A percentile compares a stretch with the other conserved stretches of the same genome.
Evolutionary conservation across 106 monocot species (phyloP).

Genomic region (Dendrobium officinale): DNA sequence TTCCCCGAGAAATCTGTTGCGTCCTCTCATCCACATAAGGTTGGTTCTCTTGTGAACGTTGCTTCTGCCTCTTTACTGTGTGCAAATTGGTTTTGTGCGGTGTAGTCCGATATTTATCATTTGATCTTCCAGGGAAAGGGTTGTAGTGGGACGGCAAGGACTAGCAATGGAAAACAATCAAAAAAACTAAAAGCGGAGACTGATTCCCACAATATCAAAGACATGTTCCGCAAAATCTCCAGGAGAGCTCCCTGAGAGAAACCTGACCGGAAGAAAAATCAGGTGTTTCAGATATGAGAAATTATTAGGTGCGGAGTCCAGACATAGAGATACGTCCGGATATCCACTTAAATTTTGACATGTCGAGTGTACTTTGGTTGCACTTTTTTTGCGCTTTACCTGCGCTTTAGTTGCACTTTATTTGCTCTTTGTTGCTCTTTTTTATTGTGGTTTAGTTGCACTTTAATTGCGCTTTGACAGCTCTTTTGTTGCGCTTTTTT

Average conservation of each 20-base stretch:
- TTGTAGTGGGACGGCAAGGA: conserved; percentile 15
- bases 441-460: too few species aligned
- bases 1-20: conserved; percentile 17
- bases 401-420: too few species aligned
- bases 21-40: conserved; percentile 20
- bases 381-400: too few species aligned
- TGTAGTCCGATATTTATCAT: neutral
- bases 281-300: neutral
- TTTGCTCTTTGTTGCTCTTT: too few species aligned
- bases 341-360: too few species aligned
- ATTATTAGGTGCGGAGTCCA: too few species aligned
- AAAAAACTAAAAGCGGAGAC: conserved; percentile 49
- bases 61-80: too few species aligned
- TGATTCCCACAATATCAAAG: conserved; percentile 55
- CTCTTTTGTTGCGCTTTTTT: too few species aligned
- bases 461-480: too few species aligned
- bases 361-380: too few species aligned
- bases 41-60: conserved; percentile 4
- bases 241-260: conserved; percentile 21
- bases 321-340: too few species aligned
- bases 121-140: conserved; percentile 23
- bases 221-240: conserved; percentile 50
- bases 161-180: conserved; percentile 38
- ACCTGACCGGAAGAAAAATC: neutral
- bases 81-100: neutral